Conservation (phyloP, 495 filamentous ascomycete species). For the Penicillium lividum region DNA sequence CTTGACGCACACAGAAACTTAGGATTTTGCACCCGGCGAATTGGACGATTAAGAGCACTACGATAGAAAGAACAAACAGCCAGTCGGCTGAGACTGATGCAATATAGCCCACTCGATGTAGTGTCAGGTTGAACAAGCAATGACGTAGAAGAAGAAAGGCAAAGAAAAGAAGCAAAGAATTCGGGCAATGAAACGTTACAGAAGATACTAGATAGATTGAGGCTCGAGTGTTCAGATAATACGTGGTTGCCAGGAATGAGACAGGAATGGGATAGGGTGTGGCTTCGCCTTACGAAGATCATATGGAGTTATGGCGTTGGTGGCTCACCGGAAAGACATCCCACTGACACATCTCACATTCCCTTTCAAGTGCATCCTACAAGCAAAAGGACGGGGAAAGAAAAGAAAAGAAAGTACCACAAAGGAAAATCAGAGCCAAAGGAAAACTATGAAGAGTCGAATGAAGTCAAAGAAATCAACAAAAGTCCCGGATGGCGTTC, state of each 20-base stretch:
- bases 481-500: conserved; percentile 20
- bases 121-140: background rate
- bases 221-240: conserved; percentile 9
- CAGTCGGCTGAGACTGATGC: background rate
- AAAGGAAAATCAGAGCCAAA: background rate
- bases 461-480: background rate
- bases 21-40: conserved; percentile 10
- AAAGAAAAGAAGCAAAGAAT: conserved; percentile 8
- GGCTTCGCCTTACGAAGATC: conserved; percentile 15
- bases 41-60: background rate
- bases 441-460: background rate
- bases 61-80: too few species aligned
- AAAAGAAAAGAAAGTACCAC: background rate
- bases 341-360: conserved; percentile 35
- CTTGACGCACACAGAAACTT: conserved; percentile 17
- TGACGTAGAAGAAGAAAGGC: conserved; percentile 4
- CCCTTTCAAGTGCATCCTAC: background rate
- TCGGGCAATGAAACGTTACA: conserved; percentile 23
- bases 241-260: conserved; percentile 25
- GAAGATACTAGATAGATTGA: conserved; percentile 3
- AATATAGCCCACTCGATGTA: background rate
- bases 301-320: conserved; percentile 14
- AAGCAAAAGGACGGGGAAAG: too few species aligned
- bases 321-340: conserved; percentile 23
- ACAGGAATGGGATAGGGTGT: conserved; percentile 11